A percentile compares a stretch with the other conserved stretches of the same genome.
phyloP scores from a whole-genome alignment of 2,329 filamentous ascomycete species.

The Drechslera avenae region DNA sequence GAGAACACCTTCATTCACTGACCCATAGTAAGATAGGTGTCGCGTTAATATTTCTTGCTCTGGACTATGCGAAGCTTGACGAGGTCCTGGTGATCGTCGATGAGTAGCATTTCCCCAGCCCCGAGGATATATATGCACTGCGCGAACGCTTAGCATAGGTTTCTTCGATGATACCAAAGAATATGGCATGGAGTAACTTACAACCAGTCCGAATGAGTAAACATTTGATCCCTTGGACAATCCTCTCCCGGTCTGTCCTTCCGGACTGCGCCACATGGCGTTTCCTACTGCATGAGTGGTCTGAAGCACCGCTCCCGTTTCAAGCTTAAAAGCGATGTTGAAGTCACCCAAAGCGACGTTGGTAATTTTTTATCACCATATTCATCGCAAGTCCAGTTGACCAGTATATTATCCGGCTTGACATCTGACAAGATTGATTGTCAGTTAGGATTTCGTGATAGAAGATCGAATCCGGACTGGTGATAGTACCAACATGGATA shows the following conservation, averaged over 20 bases:
- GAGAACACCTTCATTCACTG: constrained; percentile 38
- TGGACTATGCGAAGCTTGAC: constrained; percentile 31
- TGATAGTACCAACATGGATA: constrained; percentile 44
- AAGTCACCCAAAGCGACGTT: constrained; percentile 47
- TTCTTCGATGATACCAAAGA: constrained; percentile 8
- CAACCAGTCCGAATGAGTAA: constrained; percentile 48
- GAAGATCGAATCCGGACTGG: constrained; percentile 14
- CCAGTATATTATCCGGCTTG: constrained; percentile 49
- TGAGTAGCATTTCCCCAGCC: constrained; percentile 36
- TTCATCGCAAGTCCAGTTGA: constrained; percentile 44
- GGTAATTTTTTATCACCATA: constrained; percentile 41
- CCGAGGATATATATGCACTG: constrained; percentile 47
- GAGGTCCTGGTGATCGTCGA: constrained; percentile 42
- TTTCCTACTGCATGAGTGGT: constrained; percentile 44
- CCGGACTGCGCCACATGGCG: constrained; percentile 50
- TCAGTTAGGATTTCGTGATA: constrained; percentile 24
- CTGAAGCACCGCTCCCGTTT: constrained; percentile 30
- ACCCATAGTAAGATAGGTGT: constrained; percentile 47
- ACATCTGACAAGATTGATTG: constrained; percentile 40
- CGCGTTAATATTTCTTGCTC: constrained; percentile 43
- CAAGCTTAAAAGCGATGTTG: constrained; percentile 43
- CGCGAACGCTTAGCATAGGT: constrained; percentile 25
- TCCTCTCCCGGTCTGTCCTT: constrained; percentile 44
- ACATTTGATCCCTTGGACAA: constrained; percentile 46
- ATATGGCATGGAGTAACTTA: constrained; percentile 30